Percentiles rank a stretch among this genome's conserved stretches.
Evolutionary conservation across 2,329 filamentous ascomycete genomes (phyloP).

Genomic region (Colletotrichum theobromicola): DNA sequence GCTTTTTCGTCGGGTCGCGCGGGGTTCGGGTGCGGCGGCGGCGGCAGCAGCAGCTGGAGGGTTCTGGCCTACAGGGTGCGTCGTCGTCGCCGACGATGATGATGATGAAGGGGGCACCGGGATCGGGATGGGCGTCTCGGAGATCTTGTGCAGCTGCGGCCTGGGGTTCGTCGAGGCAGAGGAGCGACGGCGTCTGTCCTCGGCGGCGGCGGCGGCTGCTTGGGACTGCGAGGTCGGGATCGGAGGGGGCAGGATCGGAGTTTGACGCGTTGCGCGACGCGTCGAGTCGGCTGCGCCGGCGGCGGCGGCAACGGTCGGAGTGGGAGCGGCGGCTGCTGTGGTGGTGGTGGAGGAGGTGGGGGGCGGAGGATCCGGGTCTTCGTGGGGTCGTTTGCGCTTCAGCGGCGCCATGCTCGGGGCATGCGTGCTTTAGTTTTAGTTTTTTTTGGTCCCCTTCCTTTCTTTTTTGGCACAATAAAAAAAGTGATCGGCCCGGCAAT

Average conservation of each 20-base stretch:
- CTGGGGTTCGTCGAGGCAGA: not conserved
- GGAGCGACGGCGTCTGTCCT: constrained; percentile 27
- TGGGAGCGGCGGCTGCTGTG: constrained; percentile 17
- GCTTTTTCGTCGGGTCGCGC: constrained; percentile 7
- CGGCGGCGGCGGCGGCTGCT: constrained; percentile 13
- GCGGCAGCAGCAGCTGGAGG: not conserved
- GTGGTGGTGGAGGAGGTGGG: constrained; percentile 17
- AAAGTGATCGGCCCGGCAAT: not conserved
- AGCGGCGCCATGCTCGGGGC: constrained; percentile 28
- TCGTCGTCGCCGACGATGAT: not conserved
- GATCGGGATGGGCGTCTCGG: constrained; percentile 12
- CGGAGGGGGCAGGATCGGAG: constrained; percentile 37
- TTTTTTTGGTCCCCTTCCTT: not conserved
- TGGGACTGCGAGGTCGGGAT: constrained; percentile 27
- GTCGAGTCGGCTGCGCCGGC: constrained; percentile 25
- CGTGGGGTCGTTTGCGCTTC: constrained; percentile 40
- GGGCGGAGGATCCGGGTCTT: constrained; percentile 25
- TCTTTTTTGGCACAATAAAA: not conserved
- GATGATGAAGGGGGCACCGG: not conserved
- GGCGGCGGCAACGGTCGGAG: not conserved
- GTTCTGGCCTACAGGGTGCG: not conserved
- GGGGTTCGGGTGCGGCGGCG: not conserved
- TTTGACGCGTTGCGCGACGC: constrained; percentile 46
- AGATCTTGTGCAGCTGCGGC: not conserved
- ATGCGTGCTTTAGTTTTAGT: not conserved